phyloP scores from a whole-genome alignment of 2,329 filamentous ascomycete genomes.

The Diplocarpon mali region DNA sequence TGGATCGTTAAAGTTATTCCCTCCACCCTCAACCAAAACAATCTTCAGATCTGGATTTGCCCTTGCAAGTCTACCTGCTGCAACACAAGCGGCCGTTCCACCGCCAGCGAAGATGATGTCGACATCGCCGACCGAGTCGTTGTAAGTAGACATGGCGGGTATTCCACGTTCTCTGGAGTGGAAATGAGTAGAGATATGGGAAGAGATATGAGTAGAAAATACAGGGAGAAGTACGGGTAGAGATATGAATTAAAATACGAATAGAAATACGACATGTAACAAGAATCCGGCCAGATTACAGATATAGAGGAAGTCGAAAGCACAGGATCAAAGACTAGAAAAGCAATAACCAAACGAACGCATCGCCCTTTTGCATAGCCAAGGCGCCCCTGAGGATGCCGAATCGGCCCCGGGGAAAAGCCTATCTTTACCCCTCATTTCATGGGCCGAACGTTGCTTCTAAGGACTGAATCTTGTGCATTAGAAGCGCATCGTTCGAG shows the following conservation, averaged over 20 bases:
- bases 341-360: no score
- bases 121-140: constrained; percentile 29
- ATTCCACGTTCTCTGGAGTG: not conserved
- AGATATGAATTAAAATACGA: not conserved
- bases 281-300: no score
- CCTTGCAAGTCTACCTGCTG: constrained; percentile 39
- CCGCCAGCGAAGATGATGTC: constrained; percentile 42
- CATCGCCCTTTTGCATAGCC: no score
- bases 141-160: constrained; percentile 21
- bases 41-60: constrained; percentile 38
- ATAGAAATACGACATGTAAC: no score
- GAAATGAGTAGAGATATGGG: not conserved
- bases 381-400: not conserved
- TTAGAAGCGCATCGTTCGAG: not conserved
- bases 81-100: constrained; percentile 37
- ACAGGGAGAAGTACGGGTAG: not conserved
- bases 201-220: not conserved
- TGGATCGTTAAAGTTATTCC: constrained; percentile 40
- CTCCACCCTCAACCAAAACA: constrained; percentile 42
- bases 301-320: no score
- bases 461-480: not conserved
- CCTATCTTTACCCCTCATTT: constrained; percentile 1
- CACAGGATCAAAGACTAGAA: no score
- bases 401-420: not conserved
- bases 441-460: not conserved